These are phyloP conservation scores for Morella rubra DNA, from an alignment of 306 rosid genomes.

Conservation along the genomic window DNA sequence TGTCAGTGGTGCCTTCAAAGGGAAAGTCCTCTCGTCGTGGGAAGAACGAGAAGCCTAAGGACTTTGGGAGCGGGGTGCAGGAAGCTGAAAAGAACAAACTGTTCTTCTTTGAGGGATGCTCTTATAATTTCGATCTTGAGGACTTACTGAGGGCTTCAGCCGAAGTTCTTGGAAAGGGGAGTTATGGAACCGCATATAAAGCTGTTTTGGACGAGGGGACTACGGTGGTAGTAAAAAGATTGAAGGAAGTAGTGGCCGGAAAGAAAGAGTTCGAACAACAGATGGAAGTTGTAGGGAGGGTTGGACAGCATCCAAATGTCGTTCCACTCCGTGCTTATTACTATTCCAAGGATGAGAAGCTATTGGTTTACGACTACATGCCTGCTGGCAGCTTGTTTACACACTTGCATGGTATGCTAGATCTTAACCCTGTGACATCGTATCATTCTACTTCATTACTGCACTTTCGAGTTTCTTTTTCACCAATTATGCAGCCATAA, in stretches of 20 bases:
- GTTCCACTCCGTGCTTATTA: slow-evolving; percentile 72
- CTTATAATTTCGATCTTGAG: slow-evolving; percentile 68
- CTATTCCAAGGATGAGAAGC: slow-evolving; percentile 86
- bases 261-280: slow-evolving; percentile 84
- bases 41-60: slow-evolving; percentile 58
- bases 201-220: slow-evolving; percentile 86
- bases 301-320: slow-evolving; percentile 67
- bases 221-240: slow-evolving; percentile 73
- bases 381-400: slow-evolving; percentile 70
- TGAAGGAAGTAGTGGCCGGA: slow-evolving; percentile 64
- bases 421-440: background rate
- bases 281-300: slow-evolving; percentile 64
- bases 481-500: background rate
- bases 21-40: slow-evolving; percentile 54
- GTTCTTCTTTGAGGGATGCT: slow-evolving; percentile 69
- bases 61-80: slow-evolving; percentile 84
- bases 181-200: slow-evolving; percentile 78
- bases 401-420: slow-evolving; percentile 66
- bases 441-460: slow-evolving; percentile 2
- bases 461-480: slow-evolving; percentile 1
- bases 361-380: slow-evolving; percentile 73
- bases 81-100: slow-evolving; percentile 78
- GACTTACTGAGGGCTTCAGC: slow-evolving; percentile 83
- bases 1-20: slow-evolving; percentile 47
- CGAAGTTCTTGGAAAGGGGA: slow-evolving; percentile 89